Conservation (phyloP, 345 rosid species). For the Geranium rotundifolium region DNA sequence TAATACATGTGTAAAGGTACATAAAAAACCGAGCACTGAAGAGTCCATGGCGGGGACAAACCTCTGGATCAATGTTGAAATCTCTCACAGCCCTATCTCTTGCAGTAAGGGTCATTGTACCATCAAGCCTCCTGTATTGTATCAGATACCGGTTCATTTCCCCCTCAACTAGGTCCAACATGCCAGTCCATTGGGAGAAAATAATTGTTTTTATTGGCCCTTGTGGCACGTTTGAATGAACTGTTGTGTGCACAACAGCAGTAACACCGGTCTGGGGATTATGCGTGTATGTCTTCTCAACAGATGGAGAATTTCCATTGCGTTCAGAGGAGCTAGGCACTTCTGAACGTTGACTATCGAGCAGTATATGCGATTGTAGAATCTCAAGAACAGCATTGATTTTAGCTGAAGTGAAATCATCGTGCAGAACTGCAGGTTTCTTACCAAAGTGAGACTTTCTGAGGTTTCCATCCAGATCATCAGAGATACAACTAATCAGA, state of each 20-base stretch:
- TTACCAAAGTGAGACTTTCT: slow-evolving; percentile 23
- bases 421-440: slow-evolving; percentile 30
- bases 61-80: slow-evolving; percentile 70
- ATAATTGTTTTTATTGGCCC: slow-evolving; percentile 65
- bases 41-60: slow-evolving; percentile 14
- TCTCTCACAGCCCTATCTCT: slow-evolving; percentile 85
- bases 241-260: slow-evolving; percentile 30
- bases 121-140: slow-evolving; percentile 78
- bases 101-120: slow-evolving; percentile 63
- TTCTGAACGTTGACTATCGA: slow-evolving; percentile 22
- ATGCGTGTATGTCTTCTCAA: slow-evolving; percentile 11
- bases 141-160: slow-evolving; percentile 39
- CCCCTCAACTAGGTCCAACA: slow-evolving; percentile 70
- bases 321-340: slow-evolving; percentile 15
- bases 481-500: slow-evolving; percentile 40
- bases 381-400: slow-evolving; percentile 62
- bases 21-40: background rate
- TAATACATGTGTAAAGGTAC: too few species aligned
- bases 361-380: slow-evolving; percentile 36
- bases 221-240: slow-evolving; percentile 19
- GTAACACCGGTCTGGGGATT: slow-evolving; percentile 13
- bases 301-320: slow-evolving; percentile 19
- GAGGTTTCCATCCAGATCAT: slow-evolving; percentile 29
- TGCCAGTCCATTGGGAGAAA: slow-evolving; percentile 93
- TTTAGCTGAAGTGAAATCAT: slow-evolving; percentile 63